Percentiles rank a stretch among this genome's conserved stretches.
Evolutionary conservation across 1,284 basidiomycete genomes (phyloP).

Genomic region (Trichosporon ovoides): DNA sequence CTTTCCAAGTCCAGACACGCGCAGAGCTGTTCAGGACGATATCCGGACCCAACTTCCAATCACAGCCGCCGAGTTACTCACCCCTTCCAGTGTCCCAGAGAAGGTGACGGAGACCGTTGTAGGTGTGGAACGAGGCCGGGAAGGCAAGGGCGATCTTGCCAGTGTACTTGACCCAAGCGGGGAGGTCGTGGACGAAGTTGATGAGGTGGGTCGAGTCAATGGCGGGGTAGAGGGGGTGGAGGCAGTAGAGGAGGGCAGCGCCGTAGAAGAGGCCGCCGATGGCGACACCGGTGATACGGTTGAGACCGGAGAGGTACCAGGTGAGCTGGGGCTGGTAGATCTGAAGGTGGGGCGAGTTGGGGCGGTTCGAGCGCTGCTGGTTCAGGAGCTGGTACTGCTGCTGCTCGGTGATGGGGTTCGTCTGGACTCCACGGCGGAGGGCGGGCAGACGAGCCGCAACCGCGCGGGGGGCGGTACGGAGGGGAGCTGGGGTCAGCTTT

Average conservation of each 20-base stretch:
- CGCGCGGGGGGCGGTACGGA: constrained; percentile 10
- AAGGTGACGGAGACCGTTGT: constrained; percentile 88
- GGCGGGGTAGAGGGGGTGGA: constrained; percentile 62
- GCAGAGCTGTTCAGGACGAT: no score
- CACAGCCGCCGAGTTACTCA: constrained; percentile 51
- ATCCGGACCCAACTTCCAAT: neutral
- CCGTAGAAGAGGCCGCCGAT: constrained; percentile 81
- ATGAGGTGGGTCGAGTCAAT: constrained; percentile 70
- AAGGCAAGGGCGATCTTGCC: constrained; percentile 71
- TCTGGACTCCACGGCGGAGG: constrained; percentile 24
- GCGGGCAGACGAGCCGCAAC: constrained; percentile 1
- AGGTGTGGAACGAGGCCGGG: constrained; percentile 83
- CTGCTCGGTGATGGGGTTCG: constrained; percentile 31
- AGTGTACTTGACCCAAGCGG: constrained; percentile 66
- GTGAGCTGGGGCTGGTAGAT: constrained; percentile 95
- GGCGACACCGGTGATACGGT: constrained; percentile 76
- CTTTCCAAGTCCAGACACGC: neutral
- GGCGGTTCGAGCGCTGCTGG: constrained; percentile 74
- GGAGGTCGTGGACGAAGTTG: constrained; percentile 60
- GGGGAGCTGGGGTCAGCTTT: constrained; percentile 16
- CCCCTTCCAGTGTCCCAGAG: constrained; percentile 86
- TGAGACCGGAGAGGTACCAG: constrained; percentile 76
- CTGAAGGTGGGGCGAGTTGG: constrained; percentile 85
- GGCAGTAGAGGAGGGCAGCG: constrained; percentile 80
- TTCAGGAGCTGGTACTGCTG: constrained; percentile 60